These are phyloP conservation scores for Wickerhamiella bombiphila DNA, from an alignment of 805 yeast genomes.

Conservation along the genomic window DNA sequence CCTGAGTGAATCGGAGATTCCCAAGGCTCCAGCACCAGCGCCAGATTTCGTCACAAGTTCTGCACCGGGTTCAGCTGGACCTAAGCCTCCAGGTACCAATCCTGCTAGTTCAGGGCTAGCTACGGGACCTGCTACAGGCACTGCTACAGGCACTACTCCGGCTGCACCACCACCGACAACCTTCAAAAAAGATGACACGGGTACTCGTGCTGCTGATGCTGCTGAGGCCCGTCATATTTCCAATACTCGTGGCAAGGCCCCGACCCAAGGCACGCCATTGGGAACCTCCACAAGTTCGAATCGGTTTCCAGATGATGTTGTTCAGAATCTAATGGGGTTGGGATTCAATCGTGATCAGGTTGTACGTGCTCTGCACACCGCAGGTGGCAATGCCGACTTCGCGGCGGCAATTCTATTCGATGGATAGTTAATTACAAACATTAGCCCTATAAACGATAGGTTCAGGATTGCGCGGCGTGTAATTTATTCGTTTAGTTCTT, in stretches of 20 bases:
- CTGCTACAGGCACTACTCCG: neutral
- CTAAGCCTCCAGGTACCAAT: neutral
- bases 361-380: constrained; percentile 43
- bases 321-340: constrained; percentile 40
- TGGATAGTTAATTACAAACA: neutral
- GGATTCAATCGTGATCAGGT: constrained; percentile 63
- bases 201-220: neutral
- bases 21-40: constrained; percentile 26
- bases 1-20: constrained; percentile 56
- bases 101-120: neutral
- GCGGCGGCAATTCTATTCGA: constrained; percentile 70
- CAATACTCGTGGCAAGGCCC: no score
- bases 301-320: constrained; percentile 25
- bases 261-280: neutral
- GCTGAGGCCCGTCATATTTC: neutral
- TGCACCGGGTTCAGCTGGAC: neutral
- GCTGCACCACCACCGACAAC: neutral
- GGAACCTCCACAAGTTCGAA: neutral
- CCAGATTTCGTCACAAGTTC: neutral
- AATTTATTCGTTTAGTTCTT: no score
- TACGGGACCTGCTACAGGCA: neutral
- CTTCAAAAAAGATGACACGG: neutral
- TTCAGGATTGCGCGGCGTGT: no score
- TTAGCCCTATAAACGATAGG: neutral
- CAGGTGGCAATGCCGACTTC: constrained; percentile 66